phyloP scores from a whole-genome alignment of 1,139 yeast genomes.

The Fermentozyma sake region DNA sequence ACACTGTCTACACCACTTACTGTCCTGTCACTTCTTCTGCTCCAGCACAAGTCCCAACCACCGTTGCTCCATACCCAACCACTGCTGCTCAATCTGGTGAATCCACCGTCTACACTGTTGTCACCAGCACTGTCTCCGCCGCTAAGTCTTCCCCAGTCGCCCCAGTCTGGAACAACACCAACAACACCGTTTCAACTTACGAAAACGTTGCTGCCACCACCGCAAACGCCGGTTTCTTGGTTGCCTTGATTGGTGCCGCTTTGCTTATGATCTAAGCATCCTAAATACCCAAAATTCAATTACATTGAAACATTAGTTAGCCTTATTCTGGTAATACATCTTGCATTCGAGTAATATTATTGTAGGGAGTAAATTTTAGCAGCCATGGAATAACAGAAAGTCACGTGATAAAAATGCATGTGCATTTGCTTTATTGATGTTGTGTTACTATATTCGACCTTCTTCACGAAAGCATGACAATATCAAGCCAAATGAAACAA shows the following conservation, averaged over 20 bases:
- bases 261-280: conserved; percentile 12
- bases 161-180: conserved; percentile 1
- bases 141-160: too few relatives aligned
- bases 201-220: conserved; percentile 10
- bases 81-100: conserved; percentile 5
- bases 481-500: too few relatives aligned
- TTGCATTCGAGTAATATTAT: too few relatives aligned
- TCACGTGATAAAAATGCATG: too few relatives aligned
- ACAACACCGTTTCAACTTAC: conserved; percentile 1
- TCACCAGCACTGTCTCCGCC: not conserved
- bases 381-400: too few relatives aligned
- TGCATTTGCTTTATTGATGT: too few relatives aligned
- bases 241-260: conserved; percentile 14
- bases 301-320: too few relatives aligned
- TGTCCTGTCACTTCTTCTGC: conserved; percentile 12
- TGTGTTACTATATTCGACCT: too few relatives aligned
- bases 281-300: too few relatives aligned
- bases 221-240: conserved; percentile 11
- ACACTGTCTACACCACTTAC: conserved; percentile 18
- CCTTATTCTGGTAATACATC: too few relatives aligned
- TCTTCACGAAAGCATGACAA: too few relatives aligned
- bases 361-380: too few relatives aligned
- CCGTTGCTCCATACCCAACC: conserved; percentile 6
- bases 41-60: conserved; percentile 4
- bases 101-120: conserved; percentile 1